Conservation (phyloP, 345 rosid genomes). For the Leavenworthia alabamica region DNA sequence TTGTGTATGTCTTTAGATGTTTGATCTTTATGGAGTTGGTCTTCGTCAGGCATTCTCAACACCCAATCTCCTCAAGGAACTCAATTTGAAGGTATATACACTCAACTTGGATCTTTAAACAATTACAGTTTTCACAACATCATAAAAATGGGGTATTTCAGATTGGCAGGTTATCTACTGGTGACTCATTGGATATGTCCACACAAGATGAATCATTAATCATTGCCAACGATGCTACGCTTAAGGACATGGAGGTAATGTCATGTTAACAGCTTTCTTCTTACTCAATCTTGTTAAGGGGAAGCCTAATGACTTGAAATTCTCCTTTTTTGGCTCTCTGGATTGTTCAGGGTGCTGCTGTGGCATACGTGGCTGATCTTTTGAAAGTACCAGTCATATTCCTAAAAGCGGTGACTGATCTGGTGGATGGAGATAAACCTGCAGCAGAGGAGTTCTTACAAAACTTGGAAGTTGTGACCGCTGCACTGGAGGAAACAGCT, state of each 20-base stretch:
- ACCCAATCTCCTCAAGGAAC: conserved; percentile 61
- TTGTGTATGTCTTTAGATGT: conserved; percentile 40
- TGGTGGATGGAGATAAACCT: conserved; percentile 74
- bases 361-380: conserved; percentile 80
- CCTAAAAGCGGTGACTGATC: conserved; percentile 80
- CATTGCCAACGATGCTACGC: conserved; percentile 67
- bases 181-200: conserved; percentile 86
- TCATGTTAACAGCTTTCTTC: not conserved
- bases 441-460: conserved; percentile 68
- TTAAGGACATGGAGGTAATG: conserved; percentile 98
- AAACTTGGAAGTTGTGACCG: conserved; percentile 66
- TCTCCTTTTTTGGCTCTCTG: too few relatives aligned
- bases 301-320: too few relatives aligned
- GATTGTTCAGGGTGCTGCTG: conserved; percentile 80
- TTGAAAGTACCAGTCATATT: conserved; percentile 71
- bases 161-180: conserved; percentile 84
- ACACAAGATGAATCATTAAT: conserved; percentile 65
- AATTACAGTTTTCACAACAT: not conserved
- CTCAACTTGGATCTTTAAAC: not conserved
- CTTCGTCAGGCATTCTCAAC: conserved; percentile 51
- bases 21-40: conserved; percentile 88
- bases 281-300: conserved; percentile 3
- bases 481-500: conserved; percentile 53
- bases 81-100: conserved; percentile 67
- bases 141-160: conserved; percentile 26